Base-by-base conservation (phyloP, 148 eudicot species). In the Silene conica region DNA sequence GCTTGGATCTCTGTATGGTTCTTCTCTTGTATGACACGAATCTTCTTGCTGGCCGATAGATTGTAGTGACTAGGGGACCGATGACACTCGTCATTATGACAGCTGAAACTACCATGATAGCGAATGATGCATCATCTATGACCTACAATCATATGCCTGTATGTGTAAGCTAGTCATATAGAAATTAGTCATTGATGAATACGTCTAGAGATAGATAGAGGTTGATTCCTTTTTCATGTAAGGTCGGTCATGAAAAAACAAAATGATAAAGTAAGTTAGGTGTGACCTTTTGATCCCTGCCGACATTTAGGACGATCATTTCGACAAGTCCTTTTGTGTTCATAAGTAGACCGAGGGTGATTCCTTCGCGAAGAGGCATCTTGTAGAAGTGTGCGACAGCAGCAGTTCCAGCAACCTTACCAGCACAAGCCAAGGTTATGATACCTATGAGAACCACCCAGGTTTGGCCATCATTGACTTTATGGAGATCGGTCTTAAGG, bases 241-340 rank as follows among this genome's bases (percentile, higher is more conserved):
- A n/a, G n/a, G n/a, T n/a, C n/a, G n/a, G n/a, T n/a, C n/a, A n/a
- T n/a, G n/a, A n/a, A n/a, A n/a, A n/a, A n/a, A n/a, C n/a, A n/a
- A n/a, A n/a, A n/a, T n/a, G n/a, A n/a, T n/a, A n/a, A n/a, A n/a
- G n/a, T n/a, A n/a, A n/a, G n/a, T n/a, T n/a, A n/a, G n/a, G n/a
- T n/a, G n/a, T n/a, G n/a, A n/a, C n/a, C n/a, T 88, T 87, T 85
- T 90, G 93, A 73, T 95, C 99, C 81, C 80, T 92, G 14, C 99
- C 97, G 19, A 95, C 93, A 68, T 95, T 95, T n/a, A 95, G 87
- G 70, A 95, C 86, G 31, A 95, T 90, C 92, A 95, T 92, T 69
- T 95, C 99, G 15, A 95, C 92, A 13, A 95, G 94, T 41, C 99
- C 99, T 72, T 95, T 95, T 45, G 91, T 81, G 75, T 89, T 89